phyloP scores from a whole-genome alignment of 176 grass and related monocot genomes.

The Pharus latifolius region DNA sequence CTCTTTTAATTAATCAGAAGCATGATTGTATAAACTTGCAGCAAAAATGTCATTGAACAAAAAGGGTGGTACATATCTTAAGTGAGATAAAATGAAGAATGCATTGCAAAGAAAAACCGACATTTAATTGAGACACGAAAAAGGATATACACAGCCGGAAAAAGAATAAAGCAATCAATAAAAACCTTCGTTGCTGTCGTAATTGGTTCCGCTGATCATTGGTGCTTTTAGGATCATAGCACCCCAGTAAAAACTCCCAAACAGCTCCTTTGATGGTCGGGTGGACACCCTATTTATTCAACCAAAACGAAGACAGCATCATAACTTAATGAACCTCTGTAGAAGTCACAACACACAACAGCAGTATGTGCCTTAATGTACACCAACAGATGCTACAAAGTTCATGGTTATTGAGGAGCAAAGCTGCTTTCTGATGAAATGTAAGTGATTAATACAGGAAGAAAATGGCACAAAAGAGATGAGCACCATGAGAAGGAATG shows the following conservation, averaged over 20 bases:
- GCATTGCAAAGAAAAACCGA: not conserved
- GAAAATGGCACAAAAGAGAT: not conserved
- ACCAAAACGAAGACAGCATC: constrained; percentile 3
- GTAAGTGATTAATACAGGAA: no score
- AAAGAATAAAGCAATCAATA: not conserved
- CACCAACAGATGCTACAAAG: not conserved
- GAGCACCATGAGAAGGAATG: not conserved
- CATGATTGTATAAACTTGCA: not conserved
- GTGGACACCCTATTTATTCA: constrained; percentile 62
- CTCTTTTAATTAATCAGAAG: not conserved
- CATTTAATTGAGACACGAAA: not conserved
- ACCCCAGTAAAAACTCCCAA: constrained; percentile 95
- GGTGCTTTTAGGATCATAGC: constrained; percentile 88
- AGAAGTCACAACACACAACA: not conserved
- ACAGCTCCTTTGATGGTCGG: constrained; percentile 88
- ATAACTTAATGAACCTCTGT: not conserved
- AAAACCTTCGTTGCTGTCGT: constrained; percentile 67
- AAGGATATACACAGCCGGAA: not conserved
- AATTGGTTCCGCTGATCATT: constrained; percentile 61
- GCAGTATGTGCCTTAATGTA: not conserved
- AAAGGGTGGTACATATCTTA: not conserved
- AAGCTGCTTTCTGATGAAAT: not conserved
- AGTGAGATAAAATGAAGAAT: not conserved
- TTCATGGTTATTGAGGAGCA: not conserved
- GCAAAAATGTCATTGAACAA: not conserved